phyloP scores from a whole-genome alignment of 495 filamentous ascomycete species.

The Penicillium goetzii region DNA sequence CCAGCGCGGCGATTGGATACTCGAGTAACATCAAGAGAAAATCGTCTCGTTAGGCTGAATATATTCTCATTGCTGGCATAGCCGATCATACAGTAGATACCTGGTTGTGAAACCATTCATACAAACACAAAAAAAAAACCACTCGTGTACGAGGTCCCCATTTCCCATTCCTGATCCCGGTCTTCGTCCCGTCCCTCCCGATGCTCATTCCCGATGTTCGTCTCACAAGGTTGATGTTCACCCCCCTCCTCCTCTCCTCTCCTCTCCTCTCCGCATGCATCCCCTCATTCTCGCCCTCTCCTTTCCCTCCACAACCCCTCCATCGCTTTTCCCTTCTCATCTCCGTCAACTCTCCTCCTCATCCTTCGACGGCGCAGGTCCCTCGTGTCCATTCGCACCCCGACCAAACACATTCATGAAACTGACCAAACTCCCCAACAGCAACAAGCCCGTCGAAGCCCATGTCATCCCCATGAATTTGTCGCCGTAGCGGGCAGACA shows the following conservation, averaged over 20 bases:
- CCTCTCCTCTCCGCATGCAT: not conserved
- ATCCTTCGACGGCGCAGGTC: constrained; percentile 23
- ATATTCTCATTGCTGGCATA: constrained; percentile 13
- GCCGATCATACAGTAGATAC: constrained; percentile 20
- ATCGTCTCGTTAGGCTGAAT: not conserved
- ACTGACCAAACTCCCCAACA: constrained; percentile 40
- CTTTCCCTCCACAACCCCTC: too few species aligned
- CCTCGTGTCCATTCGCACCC: constrained; percentile 14
- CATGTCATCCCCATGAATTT: constrained; percentile 66
- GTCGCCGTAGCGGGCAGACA: constrained; percentile 56
- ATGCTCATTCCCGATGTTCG: constrained; percentile 7
- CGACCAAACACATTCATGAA: constrained; percentile 36
- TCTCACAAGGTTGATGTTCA: not conserved
- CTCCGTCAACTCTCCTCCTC: constrained; percentile 24
- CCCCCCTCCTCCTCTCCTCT: not conserved
- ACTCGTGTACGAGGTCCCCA: constrained; percentile 21
- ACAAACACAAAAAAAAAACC: constrained; percentile 4
- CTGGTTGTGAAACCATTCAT: not conserved
- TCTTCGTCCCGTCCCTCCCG: constrained; percentile 16
- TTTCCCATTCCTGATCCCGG: not conserved
- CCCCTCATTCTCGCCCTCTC: not conserved
- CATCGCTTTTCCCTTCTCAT: not conserved
- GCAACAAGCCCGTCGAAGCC: constrained; percentile 55
- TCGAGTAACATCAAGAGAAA: not conserved
- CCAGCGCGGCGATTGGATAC: not conserved